Evolutionary conservation across 768 basidiomycete species (phyloP).

Genomic region (Tylopilus cervinicoccineus): DNA sequence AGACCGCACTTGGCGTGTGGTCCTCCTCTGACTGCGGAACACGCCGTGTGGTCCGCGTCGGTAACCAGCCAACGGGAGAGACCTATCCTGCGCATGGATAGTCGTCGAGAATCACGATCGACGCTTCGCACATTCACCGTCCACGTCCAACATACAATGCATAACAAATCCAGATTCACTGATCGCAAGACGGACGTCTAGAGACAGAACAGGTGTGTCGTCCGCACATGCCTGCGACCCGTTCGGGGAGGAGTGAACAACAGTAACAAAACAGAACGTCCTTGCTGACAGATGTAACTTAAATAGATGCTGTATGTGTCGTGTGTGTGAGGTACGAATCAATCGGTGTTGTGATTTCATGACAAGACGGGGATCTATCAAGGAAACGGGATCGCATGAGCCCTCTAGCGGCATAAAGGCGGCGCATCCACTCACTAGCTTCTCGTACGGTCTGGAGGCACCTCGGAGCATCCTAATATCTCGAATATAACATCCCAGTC

Average conservation of each 20-base stretch:
- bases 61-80: background rate
- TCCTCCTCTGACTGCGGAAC: slow-evolving; percentile 1
- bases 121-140: too few species aligned
- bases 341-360: background rate
- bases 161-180: background rate
- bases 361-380: slow-evolving; percentile 4
- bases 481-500: slow-evolving; percentile 33
- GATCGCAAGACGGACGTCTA: background rate
- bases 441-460: background rate
- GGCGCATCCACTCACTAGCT: slow-evolving; percentile 13
- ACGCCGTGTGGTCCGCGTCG: background rate
- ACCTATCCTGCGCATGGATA: background rate
- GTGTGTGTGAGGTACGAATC: background rate
- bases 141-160: background rate
- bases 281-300: slow-evolving; percentile 4
- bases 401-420: background rate
- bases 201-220: background rate
- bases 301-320: slow-evolving; percentile 5
- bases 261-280: slow-evolving; percentile 6
- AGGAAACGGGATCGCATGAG: background rate
- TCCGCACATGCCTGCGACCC: background rate
- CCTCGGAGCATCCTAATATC: slow-evolving; percentile 17
- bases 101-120: too few species aligned
- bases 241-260: background rate
- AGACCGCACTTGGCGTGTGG: too few species aligned